phyloP scores from a whole-genome alignment of 441 rosid genomes.

The Erysimum cheiri region DNA sequence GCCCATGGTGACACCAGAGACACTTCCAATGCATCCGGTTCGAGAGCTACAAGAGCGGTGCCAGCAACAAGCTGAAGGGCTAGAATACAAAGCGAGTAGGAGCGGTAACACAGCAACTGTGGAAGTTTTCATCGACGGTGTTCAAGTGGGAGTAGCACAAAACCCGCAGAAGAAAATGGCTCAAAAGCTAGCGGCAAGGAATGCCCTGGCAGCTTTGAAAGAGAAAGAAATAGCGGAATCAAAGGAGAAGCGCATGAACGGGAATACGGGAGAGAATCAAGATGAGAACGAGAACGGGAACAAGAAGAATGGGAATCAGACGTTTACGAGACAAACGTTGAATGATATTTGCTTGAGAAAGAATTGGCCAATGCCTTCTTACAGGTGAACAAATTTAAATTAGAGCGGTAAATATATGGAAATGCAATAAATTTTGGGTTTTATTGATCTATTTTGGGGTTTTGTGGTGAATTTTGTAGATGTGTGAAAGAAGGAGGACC shows the following conservation, averaged over 20 bases:
- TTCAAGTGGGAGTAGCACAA: slow-evolving; percentile 90
- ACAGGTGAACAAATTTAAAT: slow-evolving; percentile 53
- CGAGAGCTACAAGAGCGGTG: slow-evolving; percentile 99
- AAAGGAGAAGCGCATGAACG: slow-evolving; percentile 55
- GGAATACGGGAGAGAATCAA: slow-evolving; percentile 23
- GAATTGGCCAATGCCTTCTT: slow-evolving; percentile 97
- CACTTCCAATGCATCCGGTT: slow-evolving; percentile 99
- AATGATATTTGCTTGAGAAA: slow-evolving; percentile 95
- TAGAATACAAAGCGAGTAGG: slow-evolving; percentile 91
- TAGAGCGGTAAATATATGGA: neutral
- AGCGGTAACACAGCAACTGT: slow-evolving; percentile 93
- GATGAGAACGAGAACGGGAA: slow-evolving; percentile 38
- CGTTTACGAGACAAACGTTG: slow-evolving; percentile 91
- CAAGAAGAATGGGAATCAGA: slow-evolving; percentile 82
- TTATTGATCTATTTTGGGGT: slow-evolving; percentile 14
- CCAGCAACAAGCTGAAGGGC: slow-evolving; percentile 98
- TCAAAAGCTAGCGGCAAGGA: slow-evolving; percentile 98
- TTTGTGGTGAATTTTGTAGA: slow-evolving; percentile 49
- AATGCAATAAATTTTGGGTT: neutral
- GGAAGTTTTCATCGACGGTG: slow-evolving; percentile 93
- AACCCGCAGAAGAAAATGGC: slow-evolving; percentile 99
- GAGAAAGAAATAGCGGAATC: slow-evolving; percentile 77
- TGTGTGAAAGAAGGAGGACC: slow-evolving; percentile 97
- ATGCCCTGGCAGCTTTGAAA: slow-evolving; percentile 87
- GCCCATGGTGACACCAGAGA: slow-evolving; percentile 99